A percentile compares a stretch with the other conserved stretches of the same genome.
phyloP scores from a whole-genome alignment of 2,329 filamentous ascomycete species.

The Penicillium sp. region DNA sequence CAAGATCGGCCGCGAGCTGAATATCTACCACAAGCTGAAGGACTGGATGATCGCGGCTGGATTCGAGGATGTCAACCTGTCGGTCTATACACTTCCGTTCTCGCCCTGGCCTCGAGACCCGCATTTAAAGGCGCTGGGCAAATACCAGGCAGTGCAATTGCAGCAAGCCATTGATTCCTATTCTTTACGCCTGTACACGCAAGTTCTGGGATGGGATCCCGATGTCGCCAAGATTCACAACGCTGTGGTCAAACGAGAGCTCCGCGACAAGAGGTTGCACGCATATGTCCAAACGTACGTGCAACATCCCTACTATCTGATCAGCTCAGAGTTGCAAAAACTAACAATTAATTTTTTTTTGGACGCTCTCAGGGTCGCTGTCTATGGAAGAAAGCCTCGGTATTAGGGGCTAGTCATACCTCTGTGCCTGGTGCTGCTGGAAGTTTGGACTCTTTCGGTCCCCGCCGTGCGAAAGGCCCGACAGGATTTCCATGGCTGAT shows the following conservation, averaged over 20 bases:
- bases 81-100: conserved; percentile 13
- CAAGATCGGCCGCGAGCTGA: conserved; percentile 19
- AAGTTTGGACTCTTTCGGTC: too few relatives aligned
- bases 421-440: too few relatives aligned
- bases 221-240: conserved; percentile 16
- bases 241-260: conserved; percentile 13
- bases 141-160: conserved; percentile 14
- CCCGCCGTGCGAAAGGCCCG: too few relatives aligned
- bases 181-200: conserved; percentile 14
- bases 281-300: conserved; percentile 17
- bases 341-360: neutral
- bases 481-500: too few relatives aligned
- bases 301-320: neutral
- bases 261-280: conserved; percentile 13
- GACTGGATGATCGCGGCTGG: conserved; percentile 23
- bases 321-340: too few relatives aligned
- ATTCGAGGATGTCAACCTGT: conserved; percentile 12
- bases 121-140: conserved; percentile 12
- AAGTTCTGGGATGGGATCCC: conserved; percentile 15
- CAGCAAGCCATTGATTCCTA: conserved; percentile 19
- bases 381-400: too few relatives aligned
- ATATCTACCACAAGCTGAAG: conserved; percentile 21
- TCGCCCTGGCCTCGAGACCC: conserved; percentile 16
- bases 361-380: too few relatives aligned
- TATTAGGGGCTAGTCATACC: too few relatives aligned